Conservation (phyloP, 768 basidiomycete species). For the Tylopilus rubrobrunneus region DNA sequence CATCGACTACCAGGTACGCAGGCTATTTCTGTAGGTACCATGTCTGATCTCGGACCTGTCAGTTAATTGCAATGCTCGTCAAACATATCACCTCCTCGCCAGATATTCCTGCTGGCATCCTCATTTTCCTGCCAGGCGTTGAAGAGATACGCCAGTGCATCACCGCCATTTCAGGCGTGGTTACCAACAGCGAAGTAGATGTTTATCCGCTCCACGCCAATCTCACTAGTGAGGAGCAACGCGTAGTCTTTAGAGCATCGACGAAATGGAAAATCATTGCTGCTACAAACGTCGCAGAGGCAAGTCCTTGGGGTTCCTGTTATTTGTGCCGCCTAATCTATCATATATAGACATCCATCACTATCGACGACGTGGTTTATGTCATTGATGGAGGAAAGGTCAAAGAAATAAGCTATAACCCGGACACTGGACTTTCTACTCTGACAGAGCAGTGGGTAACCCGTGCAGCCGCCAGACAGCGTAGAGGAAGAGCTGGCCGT, state of each 20-base stretch:
- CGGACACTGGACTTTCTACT: conserved; percentile 66
- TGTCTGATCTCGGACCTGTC: background rate
- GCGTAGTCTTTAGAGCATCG: conserved; percentile 62
- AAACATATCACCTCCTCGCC: conserved; percentile 53
- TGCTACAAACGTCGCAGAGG: conserved; percentile 91
- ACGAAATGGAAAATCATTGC: conserved; percentile 79
- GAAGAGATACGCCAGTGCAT: conserved; percentile 83
- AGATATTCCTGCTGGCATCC: conserved; percentile 54
- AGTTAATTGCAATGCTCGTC: conserved; percentile 69
- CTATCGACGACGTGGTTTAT: conserved; percentile 84
- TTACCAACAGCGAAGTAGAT: conserved; percentile 36
- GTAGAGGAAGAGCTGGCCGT: conserved; percentile 87
- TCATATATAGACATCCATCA: conserved; percentile 69
- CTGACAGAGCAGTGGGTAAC: conserved; percentile 79
- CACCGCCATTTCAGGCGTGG: conserved; percentile 44
- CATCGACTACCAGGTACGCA: conserved; percentile 67
- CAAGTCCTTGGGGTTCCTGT: conserved; percentile 22
- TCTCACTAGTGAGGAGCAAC: conserved; percentile 80
- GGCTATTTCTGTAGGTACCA: background rate
- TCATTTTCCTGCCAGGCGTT: conserved; percentile 90
- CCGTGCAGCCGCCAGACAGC: conserved; percentile 75
- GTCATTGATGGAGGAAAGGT: conserved; percentile 84
- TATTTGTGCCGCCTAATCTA: background rate
- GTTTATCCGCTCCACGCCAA: conserved; percentile 88
- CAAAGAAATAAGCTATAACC: conserved; percentile 74